A percentile compares a stretch with the other conserved stretches of the same genome.
Evolutionary conservation across 495 filamentous ascomycete genomes (phyloP).

Genomic region (Chaetomium tenue): DNA sequence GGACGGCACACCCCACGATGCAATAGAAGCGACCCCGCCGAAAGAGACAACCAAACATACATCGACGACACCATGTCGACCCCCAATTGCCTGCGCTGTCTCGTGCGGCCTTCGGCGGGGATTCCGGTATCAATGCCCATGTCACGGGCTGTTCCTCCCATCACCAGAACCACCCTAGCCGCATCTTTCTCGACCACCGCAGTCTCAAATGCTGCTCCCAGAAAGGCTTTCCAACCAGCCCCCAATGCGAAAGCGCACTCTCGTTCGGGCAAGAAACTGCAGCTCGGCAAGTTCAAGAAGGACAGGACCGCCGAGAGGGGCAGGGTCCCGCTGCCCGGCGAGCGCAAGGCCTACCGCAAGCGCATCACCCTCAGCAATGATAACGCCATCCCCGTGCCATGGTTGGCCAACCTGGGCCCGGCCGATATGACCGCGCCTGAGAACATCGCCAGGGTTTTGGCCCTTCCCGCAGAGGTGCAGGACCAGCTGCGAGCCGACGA

Average conservation of each 20-base stretch:
- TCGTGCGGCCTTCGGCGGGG: constrained; percentile 54
- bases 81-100: constrained; percentile 65
- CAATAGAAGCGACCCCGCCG: constrained; percentile 24
- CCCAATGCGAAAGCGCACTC: constrained; percentile 32
- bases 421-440: constrained; percentile 54
- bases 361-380: constrained; percentile 87
- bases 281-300: constrained; percentile 54
- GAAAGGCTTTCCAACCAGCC: not conserved
- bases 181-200: constrained; percentile 39
- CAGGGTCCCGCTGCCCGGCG: constrained; percentile 64
- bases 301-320: constrained; percentile 42
- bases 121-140: constrained; percentile 29
- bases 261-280: constrained; percentile 39
- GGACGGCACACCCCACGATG: constrained; percentile 31
- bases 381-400: constrained; percentile 76
- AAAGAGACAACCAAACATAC: constrained; percentile 20
- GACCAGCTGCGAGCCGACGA: constrained; percentile 77
- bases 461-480: constrained; percentile 64
- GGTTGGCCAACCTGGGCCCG: constrained; percentile 58
- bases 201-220: not conserved
- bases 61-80: constrained; percentile 58
- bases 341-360: constrained; percentile 84
- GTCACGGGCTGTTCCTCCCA: not conserved
- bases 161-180: not conserved
- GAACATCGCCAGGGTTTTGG: constrained; percentile 63